A percentile compares a stretch with the other conserved stretches of the same genome.
phyloP scores from a whole-genome alignment of 2,329 filamentous ascomycete species.

The Teratosphaeria zuluensis region DNA sequence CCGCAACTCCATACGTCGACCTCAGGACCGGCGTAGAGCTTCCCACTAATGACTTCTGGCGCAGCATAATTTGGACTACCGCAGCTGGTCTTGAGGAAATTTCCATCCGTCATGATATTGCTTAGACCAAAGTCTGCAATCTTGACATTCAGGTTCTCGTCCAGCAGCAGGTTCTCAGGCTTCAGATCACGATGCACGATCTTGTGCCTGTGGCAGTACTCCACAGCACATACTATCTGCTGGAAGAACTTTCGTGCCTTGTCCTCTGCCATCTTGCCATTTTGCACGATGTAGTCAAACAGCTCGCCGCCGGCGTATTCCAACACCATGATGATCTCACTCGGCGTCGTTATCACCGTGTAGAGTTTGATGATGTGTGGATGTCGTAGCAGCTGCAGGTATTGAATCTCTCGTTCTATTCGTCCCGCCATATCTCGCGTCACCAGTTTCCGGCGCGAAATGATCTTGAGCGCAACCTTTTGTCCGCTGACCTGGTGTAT shows the following conservation, averaged over 20 bases:
- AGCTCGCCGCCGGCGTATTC: conserved; percentile 95
- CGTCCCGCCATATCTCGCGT: conserved; percentile 96
- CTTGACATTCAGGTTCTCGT: conserved; percentile 95
- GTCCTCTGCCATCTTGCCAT: conserved; percentile 81
- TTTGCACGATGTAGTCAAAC: conserved; percentile 95
- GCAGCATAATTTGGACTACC: conserved; percentile 97
- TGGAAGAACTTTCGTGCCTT: conserved; percentile 98
- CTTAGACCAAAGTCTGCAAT: conserved; percentile 97
- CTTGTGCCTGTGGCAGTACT: conserved; percentile 98
- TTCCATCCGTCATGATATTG: conserved; percentile 99
- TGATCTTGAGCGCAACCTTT: conserved; percentile 96
- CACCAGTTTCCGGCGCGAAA: conserved; percentile 88
- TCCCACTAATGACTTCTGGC: conserved; percentile 94
- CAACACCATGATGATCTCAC: conserved; percentile 97
- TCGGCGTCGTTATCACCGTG: conserved; percentile 89
- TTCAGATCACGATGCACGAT: conserved; percentile 97
- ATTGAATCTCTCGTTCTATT: conserved; percentile 96
- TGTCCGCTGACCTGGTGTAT: conserved; percentile 86
- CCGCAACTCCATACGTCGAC: conserved; percentile 94
- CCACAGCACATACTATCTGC: conserved; percentile 96
- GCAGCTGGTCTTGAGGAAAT: conserved; percentile 97
- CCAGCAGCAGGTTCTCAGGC: conserved; percentile 89
- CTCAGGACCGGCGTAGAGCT: conserved; percentile 92
- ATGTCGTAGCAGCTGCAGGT: conserved; percentile 87
- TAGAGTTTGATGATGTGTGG: conserved; percentile 99